Base-by-base conservation (phyloP, 768 basidiomycete genomes). In the Cystofilobasidium capitatum region DNA sequence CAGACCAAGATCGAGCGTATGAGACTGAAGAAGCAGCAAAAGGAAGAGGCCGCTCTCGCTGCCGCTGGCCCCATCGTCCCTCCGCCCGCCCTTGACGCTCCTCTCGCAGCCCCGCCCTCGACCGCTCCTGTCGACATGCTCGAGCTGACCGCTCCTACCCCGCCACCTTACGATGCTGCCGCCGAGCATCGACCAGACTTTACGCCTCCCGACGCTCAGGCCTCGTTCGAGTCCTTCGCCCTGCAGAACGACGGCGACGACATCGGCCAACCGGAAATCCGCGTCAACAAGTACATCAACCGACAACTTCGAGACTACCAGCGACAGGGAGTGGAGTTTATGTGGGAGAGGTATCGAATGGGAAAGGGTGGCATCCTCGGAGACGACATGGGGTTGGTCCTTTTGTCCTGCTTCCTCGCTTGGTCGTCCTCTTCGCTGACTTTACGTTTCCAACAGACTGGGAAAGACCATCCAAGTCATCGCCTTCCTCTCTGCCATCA, bases 391-490 rank as follows among this genome's bases (percentile, higher is more conserved):
- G 94, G 91, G 71, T 79, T 87, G 70, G 85, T 86, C 70, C 31
- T 76, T 76, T 10, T 40, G 58, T 24, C 58, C 35, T 55, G 51
- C 7, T 33, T 24, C 47, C 22, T 49, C 13, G 37, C 37, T 49
- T 6, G 20, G 16, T 17, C 6, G 51, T 8, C 51, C 51, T 6
- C 51, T 20, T 31, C 26, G 12, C 26, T 31, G 14, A 10, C 10
- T 10, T 10, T 10, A 42, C 40, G 40, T 20, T 10, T 2, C 49
- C 33, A 33, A n/a, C 40, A 74, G 74, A 59, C 65, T 79, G 81
- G 94, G 87, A 3, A 98, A 98, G 82, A 98, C 94, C 0, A 91
- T 97, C 26, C 94, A 98, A 26, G 70, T 91, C 31, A 88, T 92
- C 54, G 82, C 87, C 0, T 88, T 91, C 73, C 81, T 98, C 2